Evolutionary conservation across 192 early-diverging fungal genomes (phyloP).

Genomic region (Coemansia furcata): DNA sequence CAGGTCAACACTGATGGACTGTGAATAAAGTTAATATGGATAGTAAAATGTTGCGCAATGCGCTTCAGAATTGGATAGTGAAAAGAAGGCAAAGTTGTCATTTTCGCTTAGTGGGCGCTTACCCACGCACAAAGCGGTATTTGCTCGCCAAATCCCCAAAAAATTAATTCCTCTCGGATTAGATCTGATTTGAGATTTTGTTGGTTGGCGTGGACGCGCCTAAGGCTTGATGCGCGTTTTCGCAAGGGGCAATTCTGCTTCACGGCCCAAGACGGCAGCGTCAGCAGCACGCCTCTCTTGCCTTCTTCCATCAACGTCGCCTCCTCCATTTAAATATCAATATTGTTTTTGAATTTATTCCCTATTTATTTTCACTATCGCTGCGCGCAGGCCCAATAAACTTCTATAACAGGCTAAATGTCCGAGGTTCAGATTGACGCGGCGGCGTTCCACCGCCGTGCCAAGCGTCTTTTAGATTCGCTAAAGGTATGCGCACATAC

Average conservation of each 20-base stretch:
- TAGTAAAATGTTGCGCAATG: neutral
- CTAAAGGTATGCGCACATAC: constrained; percentile 26
- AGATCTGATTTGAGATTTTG: constrained; percentile 3
- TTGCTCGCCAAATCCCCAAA: neutral
- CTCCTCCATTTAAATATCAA: neutral
- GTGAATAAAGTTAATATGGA: neutral
- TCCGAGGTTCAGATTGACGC: constrained; percentile 48
- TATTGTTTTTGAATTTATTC: neutral
- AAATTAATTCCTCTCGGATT: neutral
- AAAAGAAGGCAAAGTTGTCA: neutral
- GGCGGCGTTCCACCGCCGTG: constrained; percentile 42
- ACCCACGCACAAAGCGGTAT: neutral
- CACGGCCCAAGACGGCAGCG: neutral
- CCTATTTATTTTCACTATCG: neutral
- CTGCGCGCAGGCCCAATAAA: neutral
- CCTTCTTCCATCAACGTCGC: neutral
- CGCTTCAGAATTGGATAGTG: neutral
- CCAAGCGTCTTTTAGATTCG: constrained; percentile 34
- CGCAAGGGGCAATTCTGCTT: neutral
- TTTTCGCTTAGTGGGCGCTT: neutral
- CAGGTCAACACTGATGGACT: neutral
- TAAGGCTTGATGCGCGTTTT: neutral
- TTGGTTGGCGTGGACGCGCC: neutral
- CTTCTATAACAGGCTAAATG: constrained; percentile 12
- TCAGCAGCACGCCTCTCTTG: neutral